Percentiles rank a stretch among this genome's conserved stretches.
Evolutionary conservation across 2,329 filamentous ascomycete species (phyloP).

Genomic region (Scedosporium aurantiacum): DNA sequence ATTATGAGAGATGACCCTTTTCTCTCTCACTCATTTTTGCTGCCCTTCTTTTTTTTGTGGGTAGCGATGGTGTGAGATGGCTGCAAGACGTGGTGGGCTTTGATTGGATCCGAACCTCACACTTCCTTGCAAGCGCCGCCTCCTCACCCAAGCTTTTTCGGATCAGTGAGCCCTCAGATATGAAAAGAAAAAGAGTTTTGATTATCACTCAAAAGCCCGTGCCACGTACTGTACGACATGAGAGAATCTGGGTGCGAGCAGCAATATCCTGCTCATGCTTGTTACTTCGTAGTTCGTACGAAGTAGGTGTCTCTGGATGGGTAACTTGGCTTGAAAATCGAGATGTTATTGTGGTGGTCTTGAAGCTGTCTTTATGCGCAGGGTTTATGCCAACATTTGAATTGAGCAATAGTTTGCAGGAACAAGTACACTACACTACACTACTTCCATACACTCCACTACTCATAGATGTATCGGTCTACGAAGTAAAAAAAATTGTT

Average conservation of each 20-base stretch:
- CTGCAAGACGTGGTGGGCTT: slow-evolving; percentile 5
- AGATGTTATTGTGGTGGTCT: too few relatives aligned
- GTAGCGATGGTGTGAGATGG: slow-evolving; percentile 4
- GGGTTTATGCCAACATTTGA: too few relatives aligned
- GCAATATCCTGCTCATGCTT: neutral
- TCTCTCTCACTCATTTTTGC: neutral
- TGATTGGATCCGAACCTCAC: slow-evolving; percentile 1
- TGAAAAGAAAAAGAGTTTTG: neutral
- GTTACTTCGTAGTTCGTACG: too few relatives aligned
- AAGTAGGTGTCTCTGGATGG: too few relatives aligned
- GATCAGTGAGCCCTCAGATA: neutral
- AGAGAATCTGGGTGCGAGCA: neutral
- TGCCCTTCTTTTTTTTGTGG: neutral
- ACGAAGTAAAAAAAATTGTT: too few relatives aligned
- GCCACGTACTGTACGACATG: neutral
- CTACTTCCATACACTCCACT: too few relatives aligned
- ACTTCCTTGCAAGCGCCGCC: slow-evolving; percentile 3
- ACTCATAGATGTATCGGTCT: too few relatives aligned
- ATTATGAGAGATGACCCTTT: neutral
- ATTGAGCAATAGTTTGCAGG: too few relatives aligned
- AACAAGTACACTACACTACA: too few relatives aligned
- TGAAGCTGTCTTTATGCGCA: too few relatives aligned
- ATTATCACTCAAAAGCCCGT: neutral
- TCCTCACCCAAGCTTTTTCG: neutral
- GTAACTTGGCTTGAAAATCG: too few relatives aligned